These are phyloP conservation scores for Piper longum DNA, from an alignment of 164 flowering plant species.

Conservation along the genomic window DNA sequence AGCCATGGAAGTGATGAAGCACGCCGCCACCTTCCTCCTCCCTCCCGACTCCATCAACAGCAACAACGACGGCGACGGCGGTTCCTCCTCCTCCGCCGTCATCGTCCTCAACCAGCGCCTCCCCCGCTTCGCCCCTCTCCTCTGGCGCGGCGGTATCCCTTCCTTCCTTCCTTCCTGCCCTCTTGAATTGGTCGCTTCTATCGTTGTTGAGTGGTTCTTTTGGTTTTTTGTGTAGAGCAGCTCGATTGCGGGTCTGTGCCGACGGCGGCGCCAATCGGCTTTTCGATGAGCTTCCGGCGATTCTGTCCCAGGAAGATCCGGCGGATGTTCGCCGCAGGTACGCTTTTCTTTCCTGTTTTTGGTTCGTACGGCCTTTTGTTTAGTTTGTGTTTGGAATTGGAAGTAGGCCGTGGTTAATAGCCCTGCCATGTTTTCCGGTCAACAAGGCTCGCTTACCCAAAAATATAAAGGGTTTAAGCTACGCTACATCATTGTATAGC, in stretches of 20 bases:
- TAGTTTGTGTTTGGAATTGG: too few species aligned
- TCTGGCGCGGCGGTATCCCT: constrained; percentile 73
- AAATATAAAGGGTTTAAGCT: too few species aligned
- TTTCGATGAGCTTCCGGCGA: constrained; percentile 64
- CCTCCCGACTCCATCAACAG: constrained; percentile 28
- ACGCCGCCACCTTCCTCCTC: constrained; percentile 63
- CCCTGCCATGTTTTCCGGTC: too few species aligned
- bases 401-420: too few species aligned
- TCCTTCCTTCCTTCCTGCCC: not conserved
- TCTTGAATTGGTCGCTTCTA: not conserved
- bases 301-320: constrained; percentile 51
- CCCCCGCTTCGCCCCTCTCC: constrained; percentile 71
- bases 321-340: constrained; percentile 49
- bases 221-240: constrained; percentile 47
- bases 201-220: constrained; percentile 3
- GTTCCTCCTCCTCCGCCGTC: constrained; percentile 40
- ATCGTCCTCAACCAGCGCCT: constrained; percentile 74
- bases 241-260: constrained; percentile 65
- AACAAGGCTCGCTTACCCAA: too few species aligned
- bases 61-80: constrained; percentile 2
- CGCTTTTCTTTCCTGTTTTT: not conserved
- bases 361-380: not conserved
- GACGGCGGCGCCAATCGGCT: constrained; percentile 95
- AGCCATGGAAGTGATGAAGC: constrained; percentile 49
- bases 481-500: too few species aligned